These are phyloP conservation scores for Vicia villosa DNA, from an alignment of 306 rosid genomes.

Conservation along the genomic window DNA sequence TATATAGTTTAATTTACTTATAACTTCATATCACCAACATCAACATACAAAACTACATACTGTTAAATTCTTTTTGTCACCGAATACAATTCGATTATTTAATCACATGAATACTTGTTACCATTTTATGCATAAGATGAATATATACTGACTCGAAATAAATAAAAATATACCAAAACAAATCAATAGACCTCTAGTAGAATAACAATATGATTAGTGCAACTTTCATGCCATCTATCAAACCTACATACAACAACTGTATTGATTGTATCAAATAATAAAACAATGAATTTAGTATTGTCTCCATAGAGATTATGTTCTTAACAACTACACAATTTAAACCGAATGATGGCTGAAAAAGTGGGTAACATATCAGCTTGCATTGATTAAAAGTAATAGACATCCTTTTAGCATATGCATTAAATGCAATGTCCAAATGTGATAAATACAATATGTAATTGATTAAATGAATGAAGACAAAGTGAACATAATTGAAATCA, in stretches of 20 bases:
- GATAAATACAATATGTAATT: background rate
- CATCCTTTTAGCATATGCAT: background rate
- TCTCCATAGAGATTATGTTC: background rate
- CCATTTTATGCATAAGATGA: background rate
- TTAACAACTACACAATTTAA: background rate
- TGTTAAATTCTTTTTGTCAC: background rate
- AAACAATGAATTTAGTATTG: background rate
- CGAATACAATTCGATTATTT: background rate
- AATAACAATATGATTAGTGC: background rate
- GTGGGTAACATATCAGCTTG: background rate
- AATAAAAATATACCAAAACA: background rate
- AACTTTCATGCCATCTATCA: background rate
- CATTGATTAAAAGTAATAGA: background rate
- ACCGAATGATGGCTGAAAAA: background rate
- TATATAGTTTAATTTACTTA: background rate
- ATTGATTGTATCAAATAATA: background rate
- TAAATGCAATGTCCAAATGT: background rate
- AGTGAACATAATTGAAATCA: too few relatives aligned
- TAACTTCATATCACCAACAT: background rate
- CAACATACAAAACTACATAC: background rate
- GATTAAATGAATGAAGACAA: too few relatives aligned
- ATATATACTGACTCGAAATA: background rate
- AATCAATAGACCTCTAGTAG: background rate
- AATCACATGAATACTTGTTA: background rate
- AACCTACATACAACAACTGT: background rate